Percentiles rank a stretch among this genome's conserved stretches.
phyloP scores from a whole-genome alignment of 192 early-diverging fungal species.

The Umbelopsis sp. region DNA sequence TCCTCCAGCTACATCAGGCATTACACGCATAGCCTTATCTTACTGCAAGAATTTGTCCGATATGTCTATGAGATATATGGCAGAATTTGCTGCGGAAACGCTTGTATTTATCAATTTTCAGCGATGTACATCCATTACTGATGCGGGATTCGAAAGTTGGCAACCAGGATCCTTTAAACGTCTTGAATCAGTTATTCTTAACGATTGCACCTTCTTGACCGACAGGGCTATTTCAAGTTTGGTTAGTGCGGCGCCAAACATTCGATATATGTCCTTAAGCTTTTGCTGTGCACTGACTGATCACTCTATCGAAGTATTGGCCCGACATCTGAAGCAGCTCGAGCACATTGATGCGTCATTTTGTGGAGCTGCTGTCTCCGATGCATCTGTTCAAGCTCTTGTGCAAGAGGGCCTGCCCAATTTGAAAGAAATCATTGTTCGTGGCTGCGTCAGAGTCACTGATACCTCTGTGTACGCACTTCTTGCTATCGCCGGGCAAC shows the following conservation, averaged over 20 bases:
- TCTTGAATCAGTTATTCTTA: conserved; percentile 60
- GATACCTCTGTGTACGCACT: conserved; percentile 40
- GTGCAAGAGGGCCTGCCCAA: conserved; percentile 34
- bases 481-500: conserved; percentile 29
- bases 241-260: conserved; percentile 53
- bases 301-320: conserved; percentile 44
- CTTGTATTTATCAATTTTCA: conserved; percentile 71
- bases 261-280: conserved; percentile 61
- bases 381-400: conserved; percentile 52
- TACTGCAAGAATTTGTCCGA: conserved; percentile 83
- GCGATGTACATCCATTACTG: conserved; percentile 73
- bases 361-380: conserved; percentile 76
- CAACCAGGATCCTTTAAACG: conserved; percentile 33
- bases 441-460: conserved; percentile 54
- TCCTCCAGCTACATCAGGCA: conserved; percentile 11
- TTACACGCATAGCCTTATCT: conserved; percentile 54
- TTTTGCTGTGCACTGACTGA: conserved; percentile 83
- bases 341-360: conserved; percentile 66
- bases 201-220: conserved; percentile 79
- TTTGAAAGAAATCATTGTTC: conserved; percentile 57
- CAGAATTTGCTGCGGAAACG: conserved; percentile 46
- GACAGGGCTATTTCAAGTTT: conserved; percentile 63
- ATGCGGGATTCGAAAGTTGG: conserved; percentile 64
- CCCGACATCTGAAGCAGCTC: conserved; percentile 44
- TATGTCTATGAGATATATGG: conserved; percentile 53